Base-by-base conservation (phyloP, 2,329 filamentous ascomycete genomes). In the Cladorrhinum sp. region DNA sequence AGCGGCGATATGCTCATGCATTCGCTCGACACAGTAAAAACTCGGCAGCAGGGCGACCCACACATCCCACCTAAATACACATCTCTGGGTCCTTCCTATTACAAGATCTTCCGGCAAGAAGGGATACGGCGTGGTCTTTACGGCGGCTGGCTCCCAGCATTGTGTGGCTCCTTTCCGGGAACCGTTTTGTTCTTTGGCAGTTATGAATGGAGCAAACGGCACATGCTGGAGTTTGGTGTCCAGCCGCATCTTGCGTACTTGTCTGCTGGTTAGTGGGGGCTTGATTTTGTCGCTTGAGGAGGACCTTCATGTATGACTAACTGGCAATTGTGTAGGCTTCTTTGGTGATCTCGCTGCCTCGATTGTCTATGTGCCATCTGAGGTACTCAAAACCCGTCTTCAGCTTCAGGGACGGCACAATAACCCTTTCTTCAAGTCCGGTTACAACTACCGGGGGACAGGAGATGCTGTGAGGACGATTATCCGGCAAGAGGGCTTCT, bases 1-100 rank as follows among this genome's bases (percentile, higher is more conserved):
- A 96, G 90, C 59, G 95, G 96, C 62, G 95, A 99, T 75, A 90
- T 99, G 84, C 80, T 99, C 67, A 99, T 99, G 95, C 95, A 99
- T 79, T 98, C 94, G 51, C 84, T 99, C 71, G 95, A 99, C 75
- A 99, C 95, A 0, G 95, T 99, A 70, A 99, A 99, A 79, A 99
- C 95, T 52, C 86, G 95, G 68, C 96, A 99, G 75, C 95, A 99
- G 77, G 95, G 94, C 71, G 95, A 98, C 72, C 93, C 94, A 50
- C 89, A 95, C 73, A 84, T 96, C 63, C 95, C 95, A 21, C 90
- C 95, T 1, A 96, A 91, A 77, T 99, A 99, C 77, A 89, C 90
- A 10, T 94, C 92, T 16, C 87, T 98, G 75, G 90, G 90, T 42
- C 90, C 89, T 61, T 95, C 94, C 3, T 99, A 98, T 77, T 85